Percentiles rank a stretch among this genome's conserved stretches.
These are phyloP conservation scores for Geranomyces michiganensis DNA, from an alignment of 192 early-diverging fungal genomes.

Conservation along the genomic window DNA sequence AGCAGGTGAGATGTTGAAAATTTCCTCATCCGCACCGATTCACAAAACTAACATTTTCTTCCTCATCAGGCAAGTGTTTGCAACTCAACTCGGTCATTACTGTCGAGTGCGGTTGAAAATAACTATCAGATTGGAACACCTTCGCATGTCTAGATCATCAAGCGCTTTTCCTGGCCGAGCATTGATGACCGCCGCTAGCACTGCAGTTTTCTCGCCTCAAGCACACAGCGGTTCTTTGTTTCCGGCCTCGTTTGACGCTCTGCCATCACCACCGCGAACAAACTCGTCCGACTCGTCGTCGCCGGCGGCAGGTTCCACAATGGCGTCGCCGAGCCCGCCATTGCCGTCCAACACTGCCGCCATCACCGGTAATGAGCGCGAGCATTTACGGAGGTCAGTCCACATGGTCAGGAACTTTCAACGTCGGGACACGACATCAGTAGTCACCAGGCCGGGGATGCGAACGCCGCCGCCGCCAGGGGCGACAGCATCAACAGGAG, in stretches of 20 bases:
- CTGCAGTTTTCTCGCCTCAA: not conserved
- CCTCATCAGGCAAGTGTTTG: too few species aligned
- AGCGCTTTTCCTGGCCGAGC: not conserved
- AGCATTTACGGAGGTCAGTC: slow-evolving; percentile 1
- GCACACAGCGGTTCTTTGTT: not conserved
- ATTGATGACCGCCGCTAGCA: not conserved
- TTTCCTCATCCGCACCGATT: too few species aligned
- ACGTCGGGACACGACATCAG: slow-evolving; percentile 3
- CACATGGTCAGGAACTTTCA: slow-evolving; percentile 25
- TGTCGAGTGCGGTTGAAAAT: too few species aligned
- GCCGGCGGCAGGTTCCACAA: not conserved
- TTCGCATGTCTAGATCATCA: slow-evolving; percentile 4
- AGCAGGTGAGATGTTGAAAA: too few species aligned
- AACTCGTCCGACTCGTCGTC: slow-evolving; percentile 15
- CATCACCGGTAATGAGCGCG: not conserved
- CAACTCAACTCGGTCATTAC: too few species aligned
- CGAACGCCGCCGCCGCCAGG: not conserved
- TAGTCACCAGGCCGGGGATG: not conserved
- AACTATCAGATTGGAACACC: too few species aligned
- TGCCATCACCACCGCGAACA: slow-evolving; percentile 22
- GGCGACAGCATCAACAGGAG: not conserved
- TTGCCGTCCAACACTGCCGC: not conserved
- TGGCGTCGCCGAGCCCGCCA: not conserved
- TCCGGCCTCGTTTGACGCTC: slow-evolving; percentile 12
- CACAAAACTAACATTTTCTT: too few species aligned